Evolutionary conservation across 768 basidiomycete species (phyloP).

Genomic region (Leccinellum luteum): DNA sequence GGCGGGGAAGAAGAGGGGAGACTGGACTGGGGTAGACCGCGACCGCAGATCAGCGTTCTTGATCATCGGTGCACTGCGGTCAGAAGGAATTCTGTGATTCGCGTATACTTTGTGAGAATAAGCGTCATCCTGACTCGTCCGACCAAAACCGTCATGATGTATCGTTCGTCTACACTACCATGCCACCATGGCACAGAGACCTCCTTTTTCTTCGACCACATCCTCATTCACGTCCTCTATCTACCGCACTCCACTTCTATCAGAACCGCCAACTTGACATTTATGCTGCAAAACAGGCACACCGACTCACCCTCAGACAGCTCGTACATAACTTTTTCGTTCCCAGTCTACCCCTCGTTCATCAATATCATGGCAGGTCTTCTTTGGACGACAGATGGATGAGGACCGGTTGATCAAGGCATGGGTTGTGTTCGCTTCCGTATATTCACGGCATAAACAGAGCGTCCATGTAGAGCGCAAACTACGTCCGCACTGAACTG

Average conservation of each 20-base stretch:
- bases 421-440: constrained; percentile 9
- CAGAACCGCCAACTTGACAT: constrained; percentile 79
- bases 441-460: not conserved
- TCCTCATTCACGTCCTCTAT: constrained; percentile 22
- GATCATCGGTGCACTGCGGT: constrained; percentile 72
- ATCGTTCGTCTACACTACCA: constrained; percentile 7
- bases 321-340: constrained; percentile 47
- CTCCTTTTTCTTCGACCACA: constrained; percentile 7
- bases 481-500: constrained; percentile 86
- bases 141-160: not conserved
- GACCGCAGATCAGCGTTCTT: constrained; percentile 77
- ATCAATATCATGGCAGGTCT: constrained; percentile 50
- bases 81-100: constrained; percentile 61
- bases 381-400: constrained; percentile 82
- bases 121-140: not conserved
- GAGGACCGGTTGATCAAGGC: constrained; percentile 77
- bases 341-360: not conserved
- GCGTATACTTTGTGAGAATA: not conserved
- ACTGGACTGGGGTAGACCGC: constrained; percentile 78
- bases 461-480: constrained; percentile 60
- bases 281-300: constrained; percentile 72
- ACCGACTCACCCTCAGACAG: constrained; percentile 73
- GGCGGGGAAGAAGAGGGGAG: constrained; percentile 48
- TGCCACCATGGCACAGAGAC: constrained; percentile 22
- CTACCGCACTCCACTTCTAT: constrained; percentile 65